phyloP scores from a whole-genome alignment of 2,329 filamentous ascomycete species.

The Westerdykella sp. region DNA sequence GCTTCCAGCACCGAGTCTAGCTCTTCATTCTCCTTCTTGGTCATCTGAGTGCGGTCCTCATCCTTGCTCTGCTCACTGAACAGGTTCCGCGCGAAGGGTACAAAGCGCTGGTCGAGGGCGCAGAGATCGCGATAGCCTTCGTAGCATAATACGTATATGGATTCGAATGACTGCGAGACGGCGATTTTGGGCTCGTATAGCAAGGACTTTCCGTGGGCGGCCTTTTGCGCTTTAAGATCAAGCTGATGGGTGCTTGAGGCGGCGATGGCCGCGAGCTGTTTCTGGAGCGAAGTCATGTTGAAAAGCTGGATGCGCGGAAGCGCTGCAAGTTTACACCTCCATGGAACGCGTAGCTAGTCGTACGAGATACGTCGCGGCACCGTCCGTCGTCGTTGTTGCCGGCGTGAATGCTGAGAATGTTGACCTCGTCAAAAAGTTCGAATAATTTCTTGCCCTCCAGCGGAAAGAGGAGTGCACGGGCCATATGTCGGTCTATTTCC shows the following conservation, averaged over 20 bases:
- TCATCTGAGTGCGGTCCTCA: slow-evolving; percentile 83
- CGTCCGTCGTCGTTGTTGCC: too few species aligned
- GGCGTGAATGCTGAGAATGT: too few species aligned
- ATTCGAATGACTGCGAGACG: slow-evolving; percentile 82
- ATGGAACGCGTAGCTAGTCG: neutral
- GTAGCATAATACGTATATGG: slow-evolving; percentile 76
- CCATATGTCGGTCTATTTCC: too few species aligned
- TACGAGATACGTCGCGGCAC: neutral
- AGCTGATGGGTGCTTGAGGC: slow-evolving; percentile 84
- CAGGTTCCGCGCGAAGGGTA: slow-evolving; percentile 65
- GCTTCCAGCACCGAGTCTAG: slow-evolving; percentile 71
- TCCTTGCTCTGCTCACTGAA: slow-evolving; percentile 92
- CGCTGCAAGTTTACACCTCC: neutral
- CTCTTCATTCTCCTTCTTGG: slow-evolving; percentile 70
- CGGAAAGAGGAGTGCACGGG: too few species aligned
- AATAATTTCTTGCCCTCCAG: too few species aligned
- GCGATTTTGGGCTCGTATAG: slow-evolving; percentile 86
- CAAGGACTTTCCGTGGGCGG: slow-evolving; percentile 86
- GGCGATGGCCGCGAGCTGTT: slow-evolving; percentile 90
- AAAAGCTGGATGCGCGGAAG: neutral
- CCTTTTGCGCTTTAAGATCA: slow-evolving; percentile 87
- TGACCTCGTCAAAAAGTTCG: too few species aligned
- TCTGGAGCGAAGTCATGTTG: slow-evolving; percentile 79
- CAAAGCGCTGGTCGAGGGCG: slow-evolving; percentile 73
- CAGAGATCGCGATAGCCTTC: slow-evolving; percentile 92